A percentile compares a stretch with the other conserved stretches of the same genome.
Evolutionary conservation across 2,329 filamentous ascomycete species (phyloP).

Genomic region (Didymella arachidicola): DNA sequence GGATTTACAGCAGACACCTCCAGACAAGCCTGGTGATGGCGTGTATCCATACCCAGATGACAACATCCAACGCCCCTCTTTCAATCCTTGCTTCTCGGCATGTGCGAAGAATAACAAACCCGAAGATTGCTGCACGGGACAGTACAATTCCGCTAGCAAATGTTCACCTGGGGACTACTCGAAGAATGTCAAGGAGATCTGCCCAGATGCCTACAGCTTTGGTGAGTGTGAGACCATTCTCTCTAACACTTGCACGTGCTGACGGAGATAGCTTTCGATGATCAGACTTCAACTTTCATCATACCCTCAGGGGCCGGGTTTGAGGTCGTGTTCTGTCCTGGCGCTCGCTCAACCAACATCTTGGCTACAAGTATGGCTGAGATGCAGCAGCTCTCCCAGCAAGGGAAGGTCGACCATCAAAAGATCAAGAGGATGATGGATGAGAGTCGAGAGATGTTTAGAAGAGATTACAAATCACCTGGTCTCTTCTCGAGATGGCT

Average conservation of each 20-base stretch:
- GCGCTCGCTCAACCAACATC: slow-evolving; percentile 60
- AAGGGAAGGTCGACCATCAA: slow-evolving; percentile 41
- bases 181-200: slow-evolving; percentile 73
- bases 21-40: slow-evolving; percentile 74
- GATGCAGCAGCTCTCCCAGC: slow-evolving; percentile 45
- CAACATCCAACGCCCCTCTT: slow-evolving; percentile 72
- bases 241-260: neutral
- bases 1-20: slow-evolving; percentile 74
- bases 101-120: slow-evolving; percentile 73
- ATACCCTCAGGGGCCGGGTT: slow-evolving; percentile 73
- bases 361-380: slow-evolving; percentile 50
- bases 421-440: slow-evolving; percentile 30
- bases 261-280: slow-evolving; percentile 59
- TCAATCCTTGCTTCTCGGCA: slow-evolving; percentile 79
- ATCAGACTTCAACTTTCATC: slow-evolving; percentile 65
- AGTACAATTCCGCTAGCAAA: slow-evolving; percentile 67
- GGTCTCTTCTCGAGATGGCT: slow-evolving; percentile 17
- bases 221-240: slow-evolving; percentile 58
- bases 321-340: slow-evolving; percentile 80
- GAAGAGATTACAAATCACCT: slow-evolving; percentile 22
- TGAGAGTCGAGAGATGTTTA: slow-evolving; percentile 27
- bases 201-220: slow-evolving; percentile 85
- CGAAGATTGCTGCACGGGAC: slow-evolving; percentile 77
- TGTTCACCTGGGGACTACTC: slow-evolving; percentile 76
- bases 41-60: slow-evolving; percentile 84